These are phyloP conservation scores for Colletotrichum kahawae DNA, from an alignment of 2,329 filamentous ascomycete genomes.

Conservation along the genomic window DNA sequence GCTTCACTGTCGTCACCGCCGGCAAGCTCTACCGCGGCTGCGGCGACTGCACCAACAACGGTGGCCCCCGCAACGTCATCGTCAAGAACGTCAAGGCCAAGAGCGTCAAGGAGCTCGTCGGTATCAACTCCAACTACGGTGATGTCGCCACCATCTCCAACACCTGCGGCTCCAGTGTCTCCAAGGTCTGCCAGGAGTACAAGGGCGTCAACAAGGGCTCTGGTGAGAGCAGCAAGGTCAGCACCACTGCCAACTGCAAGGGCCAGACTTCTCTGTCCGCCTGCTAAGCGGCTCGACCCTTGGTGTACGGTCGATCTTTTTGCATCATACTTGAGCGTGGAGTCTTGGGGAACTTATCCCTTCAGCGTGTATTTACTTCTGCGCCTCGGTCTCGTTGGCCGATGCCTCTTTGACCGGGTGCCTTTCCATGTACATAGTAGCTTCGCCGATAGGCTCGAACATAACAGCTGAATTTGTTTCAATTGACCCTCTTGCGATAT, in stretches of 20 bases:
- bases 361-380: conserved; percentile 10
- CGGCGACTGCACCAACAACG: conserved; percentile 42
- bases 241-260: conserved; percentile 23
- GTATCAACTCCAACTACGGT: conserved; percentile 45
- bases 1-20: conserved; percentile 43
- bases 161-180: conserved; percentile 18
- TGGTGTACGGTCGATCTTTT: not conserved
- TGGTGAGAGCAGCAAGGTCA: conserved; percentile 20
- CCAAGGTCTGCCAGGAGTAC: conserved; percentile 25
- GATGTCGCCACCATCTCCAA: conserved; percentile 29
- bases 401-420: not conserved
- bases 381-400: not conserved
- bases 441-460: not conserved
- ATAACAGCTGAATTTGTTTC: not conserved
- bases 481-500: not conserved
- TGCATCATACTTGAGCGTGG: not conserved
- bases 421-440: conserved; percentile 17
- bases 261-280: conserved; percentile 16
- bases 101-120: conserved; percentile 37
- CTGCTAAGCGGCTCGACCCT: not conserved
- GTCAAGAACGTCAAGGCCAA: conserved; percentile 22
- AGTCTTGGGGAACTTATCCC: not conserved
- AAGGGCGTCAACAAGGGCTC: conserved; percentile 21
- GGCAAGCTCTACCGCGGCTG: conserved; percentile 50
- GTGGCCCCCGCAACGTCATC: conserved; percentile 18